Evolutionary conservation across 257 asterid species (phyloP).

Genomic region (Gentiana macrophylla): DNA sequence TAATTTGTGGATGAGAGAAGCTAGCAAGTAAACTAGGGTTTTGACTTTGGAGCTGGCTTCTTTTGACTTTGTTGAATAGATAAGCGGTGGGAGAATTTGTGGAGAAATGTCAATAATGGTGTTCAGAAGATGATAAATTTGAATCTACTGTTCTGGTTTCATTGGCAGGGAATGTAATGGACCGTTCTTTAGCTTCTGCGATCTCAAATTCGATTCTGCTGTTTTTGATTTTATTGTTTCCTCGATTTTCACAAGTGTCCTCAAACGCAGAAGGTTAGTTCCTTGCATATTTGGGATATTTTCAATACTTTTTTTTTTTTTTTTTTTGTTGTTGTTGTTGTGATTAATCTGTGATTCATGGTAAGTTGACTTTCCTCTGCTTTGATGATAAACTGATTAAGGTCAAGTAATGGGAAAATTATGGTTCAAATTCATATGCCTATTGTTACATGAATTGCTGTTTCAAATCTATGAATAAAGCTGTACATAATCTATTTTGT

Average conservation of each 20-base stretch:
- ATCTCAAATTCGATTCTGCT: conserved; percentile 32
- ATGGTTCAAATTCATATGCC: no score
- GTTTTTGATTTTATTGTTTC: conserved; percentile 30
- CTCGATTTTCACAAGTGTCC: conserved; percentile 35
- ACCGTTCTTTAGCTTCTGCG: conserved; percentile 37
- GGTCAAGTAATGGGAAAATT: no score
- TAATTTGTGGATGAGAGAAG: no score
- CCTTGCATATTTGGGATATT: background rate
- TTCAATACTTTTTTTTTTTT: no score
- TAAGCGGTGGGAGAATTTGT: no score
- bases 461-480: background rate
- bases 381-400: background rate
- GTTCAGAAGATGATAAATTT: background rate
- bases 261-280: conserved; percentile 73
- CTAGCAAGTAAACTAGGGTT: no score
- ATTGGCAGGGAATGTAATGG: conserved; percentile 30
- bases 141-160: conserved; percentile 15
- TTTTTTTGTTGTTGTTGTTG: no score
- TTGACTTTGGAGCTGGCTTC: no score
- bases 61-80: no score
- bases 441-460: no score
- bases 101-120: no score
- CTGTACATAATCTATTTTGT: no score
- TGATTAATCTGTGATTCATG: background rate
- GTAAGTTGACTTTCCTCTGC: background rate